Percentiles rank a stretch among this genome's conserved stretches.
Conservation (phyloP, 106 monocot species). For the Agapanthus africanus region DNA sequence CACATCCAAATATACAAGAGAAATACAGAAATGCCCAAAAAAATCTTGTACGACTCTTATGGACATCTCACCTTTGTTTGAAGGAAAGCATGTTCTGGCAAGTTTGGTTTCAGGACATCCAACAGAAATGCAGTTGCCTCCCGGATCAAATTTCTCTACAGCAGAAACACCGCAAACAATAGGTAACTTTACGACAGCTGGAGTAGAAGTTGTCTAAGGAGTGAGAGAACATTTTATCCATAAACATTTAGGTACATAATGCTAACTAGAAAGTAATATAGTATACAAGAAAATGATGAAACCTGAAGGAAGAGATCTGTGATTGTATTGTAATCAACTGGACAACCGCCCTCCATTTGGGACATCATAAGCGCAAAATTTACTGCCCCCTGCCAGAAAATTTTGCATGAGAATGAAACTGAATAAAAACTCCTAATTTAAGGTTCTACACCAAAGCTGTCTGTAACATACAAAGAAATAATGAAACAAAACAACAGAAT, state of each 20-base stretch:
- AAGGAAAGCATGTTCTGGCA: constrained; percentile 96
- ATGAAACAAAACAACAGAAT: not conserved
- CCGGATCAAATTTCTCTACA: constrained; percentile 90
- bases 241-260: constrained; percentile 1
- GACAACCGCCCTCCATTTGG: constrained; percentile 99
- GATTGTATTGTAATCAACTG: constrained; percentile 97
- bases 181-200: not conserved
- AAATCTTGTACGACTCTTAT: too few relatives aligned
- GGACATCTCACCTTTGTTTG: constrained; percentile 69
- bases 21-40: not conserved
- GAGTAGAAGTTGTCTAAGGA: not conserved
- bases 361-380: constrained; percentile 89
- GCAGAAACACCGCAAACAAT: constrained; percentile 11
- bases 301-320: constrained; percentile 99
- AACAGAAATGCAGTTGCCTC: constrained; percentile 97
- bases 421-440: not conserved
- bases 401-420: not conserved
- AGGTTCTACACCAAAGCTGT: not conserved
- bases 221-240: not conserved
- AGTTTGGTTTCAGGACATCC: constrained; percentile 97
- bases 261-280: not conserved
- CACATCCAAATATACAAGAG: not conserved
- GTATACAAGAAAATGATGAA: not conserved
- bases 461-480: not conserved
- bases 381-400: constrained; percentile 52